Evolutionary conservation across 306 rosid genomes (phyloP), one percentile per base, ranked within the genome.

Genomic region (Cucumis cinereus): DNA sequence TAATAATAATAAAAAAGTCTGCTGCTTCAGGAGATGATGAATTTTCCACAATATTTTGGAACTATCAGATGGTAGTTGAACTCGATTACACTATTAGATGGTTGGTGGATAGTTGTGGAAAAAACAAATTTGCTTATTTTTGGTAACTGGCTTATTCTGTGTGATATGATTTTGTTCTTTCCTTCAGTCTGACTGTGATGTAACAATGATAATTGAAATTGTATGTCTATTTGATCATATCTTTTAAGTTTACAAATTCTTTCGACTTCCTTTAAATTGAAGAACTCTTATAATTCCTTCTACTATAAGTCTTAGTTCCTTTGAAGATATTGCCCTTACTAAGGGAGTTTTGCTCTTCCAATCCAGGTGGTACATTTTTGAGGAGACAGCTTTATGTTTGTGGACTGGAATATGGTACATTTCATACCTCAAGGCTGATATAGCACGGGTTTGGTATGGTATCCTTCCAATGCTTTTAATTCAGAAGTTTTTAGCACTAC

Each of bases 321-420:
- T 11, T 20, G 0, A 62, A 71, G 75, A 55, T 66, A 67, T 69
- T 74, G 33, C 77, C 60, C 58, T 33, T 47, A 64, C 54, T 17
- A 43, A 23, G 70, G 36, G 36, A 73, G 59, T 69, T 80, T 50
- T 79, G 22, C 76, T 80, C 43, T 76, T 45, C 52, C 79, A 71
- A 78, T 70, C 1, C 81, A 95, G 99, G 99, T 95, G 99, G 99
- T 95, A 90, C 81, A 86, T 95, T 72, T 90, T 84, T 79, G 93
- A 85, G 82, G 99, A 95, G 87, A 85, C 99, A 59, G 91, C 93
- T 81, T 67, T 95, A 81, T 83, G 98, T 90, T 78, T 95, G 55
- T 95, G 99, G 99, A 95, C 96, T 24, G 91, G 89, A 28, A 30
- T 92, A 81, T 85, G 86, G 81, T 95, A 89, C 78, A 87, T 95